Percentiles rank a stretch among this genome's conserved stretches.
Evolutionary conservation across 2,329 filamentous ascomycete genomes (phyloP).

Genomic region (Fusarium buxicola): DNA sequence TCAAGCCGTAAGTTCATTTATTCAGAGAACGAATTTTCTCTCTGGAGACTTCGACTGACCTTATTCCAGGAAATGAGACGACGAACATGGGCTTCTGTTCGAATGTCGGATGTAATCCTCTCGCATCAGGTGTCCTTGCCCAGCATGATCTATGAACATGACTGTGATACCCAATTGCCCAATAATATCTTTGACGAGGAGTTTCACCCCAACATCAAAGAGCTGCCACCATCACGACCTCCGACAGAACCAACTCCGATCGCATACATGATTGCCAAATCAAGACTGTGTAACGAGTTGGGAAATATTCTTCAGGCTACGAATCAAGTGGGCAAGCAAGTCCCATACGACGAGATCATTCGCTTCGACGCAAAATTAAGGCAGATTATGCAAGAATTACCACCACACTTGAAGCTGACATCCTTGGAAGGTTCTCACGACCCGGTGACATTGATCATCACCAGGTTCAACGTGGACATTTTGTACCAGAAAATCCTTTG

Average conservation of each 20-base stretch:
- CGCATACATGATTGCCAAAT: conserved; percentile 82
- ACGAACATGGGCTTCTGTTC: conserved; percentile 75
- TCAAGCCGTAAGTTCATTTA: conserved; percentile 66
- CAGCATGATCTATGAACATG: conserved; percentile 77
- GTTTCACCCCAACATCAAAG: conserved; percentile 75
- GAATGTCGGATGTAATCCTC: conserved; percentile 80
- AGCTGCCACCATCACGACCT: conserved; percentile 75
- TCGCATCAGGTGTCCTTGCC: conserved; percentile 78
- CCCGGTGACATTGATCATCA: conserved; percentile 85
- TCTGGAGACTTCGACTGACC: conserved; percentile 14
- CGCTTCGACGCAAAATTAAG: conserved; percentile 71
- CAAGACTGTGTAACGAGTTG: conserved; percentile 74
- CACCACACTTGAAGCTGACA: conserved; percentile 82
- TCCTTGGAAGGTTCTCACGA: conserved; percentile 81
- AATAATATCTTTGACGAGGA: conserved; percentile 86
- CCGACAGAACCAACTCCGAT: conserved; percentile 79
- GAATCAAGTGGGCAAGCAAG: conserved; percentile 64
- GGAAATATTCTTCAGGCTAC: conserved; percentile 77
- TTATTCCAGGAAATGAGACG: conserved; percentile 73
- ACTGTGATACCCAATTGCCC: conserved; percentile 80
- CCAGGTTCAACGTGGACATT: conserved; percentile 85
- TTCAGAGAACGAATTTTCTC: background rate
- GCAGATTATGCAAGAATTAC: conserved; percentile 73
- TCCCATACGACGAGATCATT: conserved; percentile 73
- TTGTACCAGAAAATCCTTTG: conserved; percentile 91